Conservation (phyloP, 495 filamentous ascomycete species). For the Aspergillus carlsbadensis region DNA sequence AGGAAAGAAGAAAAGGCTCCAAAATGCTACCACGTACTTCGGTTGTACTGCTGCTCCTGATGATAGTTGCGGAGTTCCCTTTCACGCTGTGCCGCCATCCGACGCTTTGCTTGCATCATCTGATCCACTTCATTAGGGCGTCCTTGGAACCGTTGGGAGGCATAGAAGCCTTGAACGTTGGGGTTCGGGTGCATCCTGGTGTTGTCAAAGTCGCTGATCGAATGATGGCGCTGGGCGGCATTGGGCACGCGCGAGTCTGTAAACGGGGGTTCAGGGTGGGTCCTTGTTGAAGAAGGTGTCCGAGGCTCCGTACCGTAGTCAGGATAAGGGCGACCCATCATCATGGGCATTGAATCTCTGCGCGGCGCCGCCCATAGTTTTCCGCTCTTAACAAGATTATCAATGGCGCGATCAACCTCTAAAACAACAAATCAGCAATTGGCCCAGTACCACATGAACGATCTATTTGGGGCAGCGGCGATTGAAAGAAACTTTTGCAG, state of each 20-base stretch:
- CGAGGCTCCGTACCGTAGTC: constrained; percentile 48
- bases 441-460: constrained; percentile 1
- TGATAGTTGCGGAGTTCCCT: constrained; percentile 99
- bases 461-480: neutral
- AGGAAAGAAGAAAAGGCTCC: constrained; percentile 25
- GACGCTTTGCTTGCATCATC: constrained; percentile 97
- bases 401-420: constrained; percentile 96
- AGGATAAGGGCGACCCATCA: constrained; percentile 62
- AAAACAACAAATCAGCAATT: constrained; percentile 28
- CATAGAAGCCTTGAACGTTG: constrained; percentile 91
- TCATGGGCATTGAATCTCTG: constrained; percentile 81
- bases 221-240: constrained; percentile 69
- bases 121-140: constrained; percentile 95
- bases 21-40: constrained; percentile 73
- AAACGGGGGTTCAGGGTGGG: constrained; percentile 25
- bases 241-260: constrained; percentile 49
- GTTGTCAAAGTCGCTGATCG: constrained; percentile 82
- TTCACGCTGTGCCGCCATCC: constrained; percentile 97
- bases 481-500: neutral
- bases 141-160: constrained; percentile 86
- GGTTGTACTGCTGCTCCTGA: constrained; percentile 99
- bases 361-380: constrained; percentile 83
- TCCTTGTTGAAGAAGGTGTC: constrained; percentile 9
- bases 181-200: constrained; percentile 68
- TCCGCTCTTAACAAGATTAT: constrained; percentile 93